Base-by-base conservation (phyloP, 129 eudicot genomes). In the Cynara cardunculus region DNA sequence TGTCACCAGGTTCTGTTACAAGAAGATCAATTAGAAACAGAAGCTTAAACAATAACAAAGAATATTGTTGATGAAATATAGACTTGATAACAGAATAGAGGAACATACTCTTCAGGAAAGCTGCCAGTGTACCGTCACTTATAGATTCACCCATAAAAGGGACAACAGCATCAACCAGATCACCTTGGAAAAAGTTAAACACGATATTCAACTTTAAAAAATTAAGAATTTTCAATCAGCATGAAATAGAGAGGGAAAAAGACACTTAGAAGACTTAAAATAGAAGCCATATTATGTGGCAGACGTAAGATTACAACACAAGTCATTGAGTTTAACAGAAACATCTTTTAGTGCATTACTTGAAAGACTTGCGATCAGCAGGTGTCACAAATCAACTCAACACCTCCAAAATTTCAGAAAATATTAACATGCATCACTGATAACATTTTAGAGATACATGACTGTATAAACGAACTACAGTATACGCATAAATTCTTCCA, bases 61-160 rank as follows among this genome's bases (percentile, higher is more conserved):
- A 18, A 56, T 61, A 71, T 18, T 6, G 24, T 56, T 14, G 56
- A 61, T 73, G 30, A 62, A 76, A 41, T 26, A 71, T 3, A 49
- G 10, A n/a, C 6, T 56, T 18, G 65, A 24, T 56, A 56, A 56
- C 2, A 56, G 26, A 70, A 61, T 21, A 31, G 30, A 77, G 35
- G 27, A 78, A 78, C 94, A 27, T 89, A 92, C 98, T 89, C 85
- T 94, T 94, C 88, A 94, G 82, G 80, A 94, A 94, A 62, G 89
- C 65, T 71, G 98, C 98, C 72, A 94, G 74, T 25, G 98, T 94
- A 77, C 98, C 98, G 76, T 94, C 98, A 78, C 81, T 87, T 69
- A 94, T 90, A 14, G 98, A 94, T 87, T 94, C 98, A 71, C 98
- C 98, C 98, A 94, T 94, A 77, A 86, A 89, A 79, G 97, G 98